These are phyloP conservation scores for Pleurotus tuber-regium DNA, from an alignment of 768 basidiomycete species.

Conservation along the genomic window DNA sequence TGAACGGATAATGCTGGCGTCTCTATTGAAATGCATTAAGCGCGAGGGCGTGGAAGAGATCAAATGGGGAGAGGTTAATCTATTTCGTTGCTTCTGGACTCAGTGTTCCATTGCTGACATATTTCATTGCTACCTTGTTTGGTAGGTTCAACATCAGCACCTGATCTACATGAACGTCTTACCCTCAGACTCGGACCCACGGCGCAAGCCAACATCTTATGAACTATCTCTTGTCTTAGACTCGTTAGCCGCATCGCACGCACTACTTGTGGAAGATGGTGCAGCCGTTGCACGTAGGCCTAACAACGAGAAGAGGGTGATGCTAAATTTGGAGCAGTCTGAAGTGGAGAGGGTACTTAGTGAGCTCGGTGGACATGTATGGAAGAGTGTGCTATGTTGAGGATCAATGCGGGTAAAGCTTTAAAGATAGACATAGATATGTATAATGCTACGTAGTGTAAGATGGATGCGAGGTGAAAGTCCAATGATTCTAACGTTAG, in stretches of 20 bases:
- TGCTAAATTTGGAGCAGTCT: constrained; percentile 79
- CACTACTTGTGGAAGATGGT: constrained; percentile 71
- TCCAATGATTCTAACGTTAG: too few relatives aligned
- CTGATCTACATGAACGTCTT: constrained; percentile 66
- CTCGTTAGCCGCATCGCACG: constrained; percentile 74
- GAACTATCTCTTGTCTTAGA: constrained; percentile 74
- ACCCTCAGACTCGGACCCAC: constrained; percentile 53
- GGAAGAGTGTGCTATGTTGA: constrained; percentile 53
- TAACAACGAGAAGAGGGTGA: constrained; percentile 63
- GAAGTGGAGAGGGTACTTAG: constrained; percentile 87
- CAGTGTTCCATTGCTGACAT: neutral
- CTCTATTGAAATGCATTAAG: constrained; percentile 78
- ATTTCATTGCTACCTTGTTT: constrained; percentile 3
- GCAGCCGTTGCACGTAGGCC: constrained; percentile 50
- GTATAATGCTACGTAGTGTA: too few relatives aligned
- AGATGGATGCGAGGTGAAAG: too few relatives aligned
- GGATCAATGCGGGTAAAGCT: too few relatives aligned
- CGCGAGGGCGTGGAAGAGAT: constrained; percentile 87
- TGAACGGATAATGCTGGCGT: constrained; percentile 84
- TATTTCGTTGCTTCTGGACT: neutral
- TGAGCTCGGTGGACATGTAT: constrained; percentile 68
- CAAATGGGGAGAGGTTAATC: constrained; percentile 73
- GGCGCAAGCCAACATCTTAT: constrained; percentile 50
- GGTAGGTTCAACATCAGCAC: constrained; percentile 75
- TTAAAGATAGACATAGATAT: too few relatives aligned